Evolutionary conservation across 2,329 filamentous ascomycete species (phyloP).

Genomic region (Colletotrichum chlorophyti): DNA sequence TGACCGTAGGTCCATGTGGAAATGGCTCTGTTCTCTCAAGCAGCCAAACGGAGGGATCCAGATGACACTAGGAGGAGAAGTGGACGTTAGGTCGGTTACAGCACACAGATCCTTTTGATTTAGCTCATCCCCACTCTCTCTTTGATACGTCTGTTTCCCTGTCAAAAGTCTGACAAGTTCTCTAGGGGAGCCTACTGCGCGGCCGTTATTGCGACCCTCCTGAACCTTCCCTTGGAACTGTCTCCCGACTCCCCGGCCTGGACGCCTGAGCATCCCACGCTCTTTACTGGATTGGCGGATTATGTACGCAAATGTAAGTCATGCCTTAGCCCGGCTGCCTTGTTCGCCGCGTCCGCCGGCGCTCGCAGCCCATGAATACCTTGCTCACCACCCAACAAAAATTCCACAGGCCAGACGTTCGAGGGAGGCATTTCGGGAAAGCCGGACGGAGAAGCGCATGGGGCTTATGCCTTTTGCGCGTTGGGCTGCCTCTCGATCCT

Average conservation of each 20-base stretch:
- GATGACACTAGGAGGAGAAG: conserved; percentile 85
- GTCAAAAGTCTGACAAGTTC: conserved; percentile 29
- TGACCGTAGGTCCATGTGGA: conserved; percentile 87
- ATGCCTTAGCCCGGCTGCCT: conserved; percentile 26
- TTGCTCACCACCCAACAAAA: conserved; percentile 48
- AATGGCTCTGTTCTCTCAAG: conserved; percentile 87
- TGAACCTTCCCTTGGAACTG: conserved; percentile 83
- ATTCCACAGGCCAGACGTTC: conserved; percentile 92
- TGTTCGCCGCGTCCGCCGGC: not conserved
- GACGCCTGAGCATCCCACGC: conserved; percentile 64
- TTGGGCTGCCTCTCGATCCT: conserved; percentile 88
- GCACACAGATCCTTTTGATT: not conserved
- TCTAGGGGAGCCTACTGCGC: conserved; percentile 89
- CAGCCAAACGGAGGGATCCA: conserved; percentile 89
- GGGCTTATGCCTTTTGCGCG: conserved; percentile 95
- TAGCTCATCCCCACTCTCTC: not conserved
- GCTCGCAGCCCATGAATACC: no score
- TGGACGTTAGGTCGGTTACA: conserved; percentile 79
- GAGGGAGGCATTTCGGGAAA: conserved; percentile 91
- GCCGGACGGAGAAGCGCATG: conserved; percentile 90
- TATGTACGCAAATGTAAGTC: conserved; percentile 82
- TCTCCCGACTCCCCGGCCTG: conserved; percentile 74
- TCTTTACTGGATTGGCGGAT: conserved; percentile 77
- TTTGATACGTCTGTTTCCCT: not conserved
- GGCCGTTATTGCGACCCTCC: conserved; percentile 80